Conservation (phyloP, 2,329 filamentous ascomycete genomes). For the Orbilia oligospora region DNA sequence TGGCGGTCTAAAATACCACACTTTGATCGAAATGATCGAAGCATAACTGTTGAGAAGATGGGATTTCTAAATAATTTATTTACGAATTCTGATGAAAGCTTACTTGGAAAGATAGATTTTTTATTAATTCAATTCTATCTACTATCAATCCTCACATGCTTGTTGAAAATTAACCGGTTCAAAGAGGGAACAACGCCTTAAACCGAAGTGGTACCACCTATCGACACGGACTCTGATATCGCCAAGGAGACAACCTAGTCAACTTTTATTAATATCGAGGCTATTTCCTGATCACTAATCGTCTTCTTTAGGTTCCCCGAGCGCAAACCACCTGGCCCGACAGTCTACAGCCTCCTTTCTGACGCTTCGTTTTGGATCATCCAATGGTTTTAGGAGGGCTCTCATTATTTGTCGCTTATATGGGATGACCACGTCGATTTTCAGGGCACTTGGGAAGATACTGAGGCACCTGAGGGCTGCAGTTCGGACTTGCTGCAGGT, state of each 20-base stretch:
- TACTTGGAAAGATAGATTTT: not conserved
- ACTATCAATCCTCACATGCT: conserved; percentile 1
- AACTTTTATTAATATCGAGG: conserved; percentile 17
- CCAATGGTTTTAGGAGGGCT: conserved; percentile 72
- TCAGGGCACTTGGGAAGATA: conserved; percentile 70
- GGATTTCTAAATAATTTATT: not conserved
- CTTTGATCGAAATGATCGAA: too few relatives aligned
- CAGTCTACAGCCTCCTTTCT: conserved; percentile 69
- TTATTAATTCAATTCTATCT: conserved; percentile 2
- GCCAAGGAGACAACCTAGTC: conserved; percentile 23
- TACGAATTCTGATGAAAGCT: not conserved
- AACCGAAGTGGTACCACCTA: conserved; percentile 12
- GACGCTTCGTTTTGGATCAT: conserved; percentile 76
- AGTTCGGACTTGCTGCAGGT: conserved; percentile 67
- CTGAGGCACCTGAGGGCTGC: conserved; percentile 70
- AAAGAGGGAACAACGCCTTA: conserved; percentile 3
- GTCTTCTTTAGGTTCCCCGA: conserved; percentile 63
- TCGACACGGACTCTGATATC: conserved; percentile 11
- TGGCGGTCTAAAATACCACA: conserved; percentile 4
- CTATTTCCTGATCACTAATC: conserved; percentile 31
- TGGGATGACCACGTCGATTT: conserved; percentile 71
- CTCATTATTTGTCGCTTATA: conserved; percentile 74
- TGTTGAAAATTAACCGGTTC: conserved; percentile 5
- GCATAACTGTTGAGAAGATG: too few relatives aligned
- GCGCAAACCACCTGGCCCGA: conserved; percentile 62